These are phyloP conservation scores for Podospora didyma DNA, from an alignment of 495 filamentous ascomycete species.

Conservation along the genomic window DNA sequence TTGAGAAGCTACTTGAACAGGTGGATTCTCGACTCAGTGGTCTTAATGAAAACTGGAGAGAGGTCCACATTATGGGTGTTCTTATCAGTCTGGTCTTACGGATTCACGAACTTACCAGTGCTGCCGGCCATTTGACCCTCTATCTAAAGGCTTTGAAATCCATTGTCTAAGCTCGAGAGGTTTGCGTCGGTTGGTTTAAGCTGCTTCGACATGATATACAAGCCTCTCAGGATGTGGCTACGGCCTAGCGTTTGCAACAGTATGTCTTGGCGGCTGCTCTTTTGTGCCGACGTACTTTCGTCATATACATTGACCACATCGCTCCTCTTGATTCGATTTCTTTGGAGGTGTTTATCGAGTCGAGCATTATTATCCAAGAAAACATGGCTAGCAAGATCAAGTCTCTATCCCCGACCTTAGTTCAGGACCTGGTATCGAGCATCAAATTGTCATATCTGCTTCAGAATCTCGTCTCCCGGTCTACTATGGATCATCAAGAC, in stretches of 20 bases:
- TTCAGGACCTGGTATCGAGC: constrained; percentile 43
- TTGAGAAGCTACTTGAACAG: constrained; percentile 36
- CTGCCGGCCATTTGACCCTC: not conserved
- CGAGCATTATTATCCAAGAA: constrained; percentile 39
- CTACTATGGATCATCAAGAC: constrained; percentile 20
- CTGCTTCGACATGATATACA: constrained; percentile 42
- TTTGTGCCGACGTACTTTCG: constrained; percentile 48
- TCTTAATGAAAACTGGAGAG: constrained; percentile 50
- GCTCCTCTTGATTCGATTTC: constrained; percentile 9
- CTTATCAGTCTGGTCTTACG: constrained; percentile 40
- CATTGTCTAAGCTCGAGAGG: constrained; percentile 16
- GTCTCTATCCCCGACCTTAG: constrained; percentile 22
- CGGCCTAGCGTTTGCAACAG: constrained; percentile 28
- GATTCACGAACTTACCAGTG: constrained; percentile 10
- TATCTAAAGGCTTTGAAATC: not conserved
- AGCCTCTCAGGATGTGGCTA: constrained; percentile 34
- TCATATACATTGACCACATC: constrained; percentile 14
- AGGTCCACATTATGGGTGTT: constrained; percentile 44
- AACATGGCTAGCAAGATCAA: constrained; percentile 31
- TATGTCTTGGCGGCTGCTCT: constrained; percentile 48
- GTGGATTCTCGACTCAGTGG: constrained; percentile 35
- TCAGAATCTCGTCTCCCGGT: constrained; percentile 23
- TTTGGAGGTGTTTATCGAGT: constrained; percentile 26
- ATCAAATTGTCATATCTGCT: constrained; percentile 42
- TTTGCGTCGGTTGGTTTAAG: constrained; percentile 38